phyloP scores from a whole-genome alignment of 345 rosid species.

The Rubroshorea leprosula region DNA sequence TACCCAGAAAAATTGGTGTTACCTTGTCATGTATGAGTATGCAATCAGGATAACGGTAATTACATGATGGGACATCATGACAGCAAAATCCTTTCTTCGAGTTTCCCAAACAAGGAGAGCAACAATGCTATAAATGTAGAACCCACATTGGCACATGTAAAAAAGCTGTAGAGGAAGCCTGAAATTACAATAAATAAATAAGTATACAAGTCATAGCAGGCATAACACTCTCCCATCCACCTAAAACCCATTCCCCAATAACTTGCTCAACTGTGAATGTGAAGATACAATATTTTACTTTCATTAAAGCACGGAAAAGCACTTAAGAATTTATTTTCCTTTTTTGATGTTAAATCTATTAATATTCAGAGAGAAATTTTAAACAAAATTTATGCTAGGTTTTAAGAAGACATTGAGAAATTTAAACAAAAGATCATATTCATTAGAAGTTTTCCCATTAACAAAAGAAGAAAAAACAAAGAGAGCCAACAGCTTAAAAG shows the following conservation, averaged over 20 bases:
- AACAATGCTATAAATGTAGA: slow-evolving; percentile 70
- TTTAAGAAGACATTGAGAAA: neutral
- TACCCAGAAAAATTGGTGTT: slow-evolving; percentile 13
- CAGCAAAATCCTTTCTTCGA: slow-evolving; percentile 89
- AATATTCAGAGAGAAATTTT: no score
- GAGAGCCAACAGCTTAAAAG: neutral
- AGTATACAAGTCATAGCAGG: neutral
- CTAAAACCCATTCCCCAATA: neutral
- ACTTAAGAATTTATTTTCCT: no score
- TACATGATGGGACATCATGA: slow-evolving; percentile 99
- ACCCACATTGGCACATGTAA: slow-evolving; percentile 96
- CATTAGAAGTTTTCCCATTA: neutral
- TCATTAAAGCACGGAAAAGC: no score
- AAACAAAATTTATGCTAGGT: neutral
- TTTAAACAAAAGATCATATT: neutral
- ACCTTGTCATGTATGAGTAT: slow-evolving; percentile 79
- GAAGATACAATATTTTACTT: neutral
- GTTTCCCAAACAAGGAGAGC: slow-evolving; percentile 94
- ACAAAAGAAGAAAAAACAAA: neutral
- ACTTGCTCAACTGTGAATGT: neutral
- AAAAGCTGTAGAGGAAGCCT: slow-evolving; percentile 62
- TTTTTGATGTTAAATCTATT: no score
- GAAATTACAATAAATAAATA: slow-evolving; percentile 23
- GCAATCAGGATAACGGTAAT: slow-evolving; percentile 71
- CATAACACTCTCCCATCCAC: neutral